Percentiles rank a stretch among this genome's conserved stretches.
phyloP scores from a whole-genome alignment of 1,284 basidiomycete species.

The Austroboletus niveus region DNA sequence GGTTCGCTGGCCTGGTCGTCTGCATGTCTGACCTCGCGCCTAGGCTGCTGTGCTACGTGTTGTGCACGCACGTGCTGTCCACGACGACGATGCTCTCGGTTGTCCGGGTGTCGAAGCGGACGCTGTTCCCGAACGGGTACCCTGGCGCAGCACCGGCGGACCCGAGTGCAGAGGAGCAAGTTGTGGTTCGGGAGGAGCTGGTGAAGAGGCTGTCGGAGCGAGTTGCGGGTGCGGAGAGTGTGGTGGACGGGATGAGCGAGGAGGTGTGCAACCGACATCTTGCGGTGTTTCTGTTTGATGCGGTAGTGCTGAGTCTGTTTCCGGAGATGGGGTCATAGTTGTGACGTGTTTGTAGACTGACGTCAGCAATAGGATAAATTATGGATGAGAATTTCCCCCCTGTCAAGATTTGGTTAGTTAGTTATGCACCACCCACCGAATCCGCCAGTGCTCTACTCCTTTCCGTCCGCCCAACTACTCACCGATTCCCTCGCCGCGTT shows the following conservation, averaged over 20 bases:
- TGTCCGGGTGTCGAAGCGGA: constrained; percentile 52
- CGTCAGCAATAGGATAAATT: constrained; percentile 7
- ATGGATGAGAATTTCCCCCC: constrained; percentile 7
- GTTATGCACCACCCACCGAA: constrained; percentile 49
- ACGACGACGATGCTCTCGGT: constrained; percentile 45
- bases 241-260: constrained; percentile 58
- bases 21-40: constrained; percentile 1
- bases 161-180: constrained; percentile 70
- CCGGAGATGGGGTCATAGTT: constrained; percentile 54
- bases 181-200: constrained; percentile 51
- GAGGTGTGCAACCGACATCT: constrained; percentile 67
- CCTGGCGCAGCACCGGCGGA: constrained; percentile 64
- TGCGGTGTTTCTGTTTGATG: constrained; percentile 61
- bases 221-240: constrained; percentile 38
- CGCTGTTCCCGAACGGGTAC: constrained; percentile 80
- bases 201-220: constrained; percentile 45
- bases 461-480: constrained; percentile 58
- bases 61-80: constrained; percentile 56
- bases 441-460: constrained; percentile 76
- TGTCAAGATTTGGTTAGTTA: background rate
- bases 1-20: constrained; percentile 8
- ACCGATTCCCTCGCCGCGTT: constrained; percentile 74
- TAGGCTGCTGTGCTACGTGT: constrained; percentile 62
- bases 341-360: constrained; percentile 30
- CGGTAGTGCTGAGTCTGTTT: constrained; percentile 58